Evolutionary conservation across 2,329 filamentous ascomycete genomes (phyloP), one percentile per base, ranked within the genome.

Genomic region (Emergomyces orientalis): DNA sequence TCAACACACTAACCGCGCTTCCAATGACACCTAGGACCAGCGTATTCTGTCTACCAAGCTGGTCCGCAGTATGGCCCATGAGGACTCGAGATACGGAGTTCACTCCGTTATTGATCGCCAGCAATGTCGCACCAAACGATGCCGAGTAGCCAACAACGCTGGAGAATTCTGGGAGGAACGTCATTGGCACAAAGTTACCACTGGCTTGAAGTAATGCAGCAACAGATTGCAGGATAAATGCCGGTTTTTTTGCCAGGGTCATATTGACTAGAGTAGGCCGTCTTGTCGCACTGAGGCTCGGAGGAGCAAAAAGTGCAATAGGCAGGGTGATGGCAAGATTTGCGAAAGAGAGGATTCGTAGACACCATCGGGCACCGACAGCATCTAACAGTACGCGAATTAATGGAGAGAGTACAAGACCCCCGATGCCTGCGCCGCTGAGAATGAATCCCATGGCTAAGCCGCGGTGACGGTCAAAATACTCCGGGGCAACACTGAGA

Each of bases 381-480:
- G 56, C 22, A 58, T 56, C 54, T 9, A 65, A 59, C 14, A 65
- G 52, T 5, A 56, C 17, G 27, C 61, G 62, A 13, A 64, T 25
- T 0, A 70, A 69, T 1, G 74, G 73, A 3, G 75, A 73, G 68
- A 71, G 75, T 0, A 72, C 71, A 2, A 77, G 67, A n/a, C 75
- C 76, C 0, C 76, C 76, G 0, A 77, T 63, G 0, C 75, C 76
- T 0, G 75, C 75, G 3, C 76, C 75, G 1, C 73, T 69, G 3
- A 74, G 68, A 25, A 77, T 71, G 11, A 76, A 72, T 0, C 76
- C 75, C 73, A 77, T 77, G 0, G 73, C 75, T 2, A 76, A 65
- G 1, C 73, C 75, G 2, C 75, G 69, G 6, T 70, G 70, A 11
- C 70, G 69, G 56, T 71, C 69, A 60, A 77, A 78, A 72, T 74